Base-by-base conservation (phyloP, 495 filamentous ascomycete genomes). In the Lichenothelia convexa region DNA sequence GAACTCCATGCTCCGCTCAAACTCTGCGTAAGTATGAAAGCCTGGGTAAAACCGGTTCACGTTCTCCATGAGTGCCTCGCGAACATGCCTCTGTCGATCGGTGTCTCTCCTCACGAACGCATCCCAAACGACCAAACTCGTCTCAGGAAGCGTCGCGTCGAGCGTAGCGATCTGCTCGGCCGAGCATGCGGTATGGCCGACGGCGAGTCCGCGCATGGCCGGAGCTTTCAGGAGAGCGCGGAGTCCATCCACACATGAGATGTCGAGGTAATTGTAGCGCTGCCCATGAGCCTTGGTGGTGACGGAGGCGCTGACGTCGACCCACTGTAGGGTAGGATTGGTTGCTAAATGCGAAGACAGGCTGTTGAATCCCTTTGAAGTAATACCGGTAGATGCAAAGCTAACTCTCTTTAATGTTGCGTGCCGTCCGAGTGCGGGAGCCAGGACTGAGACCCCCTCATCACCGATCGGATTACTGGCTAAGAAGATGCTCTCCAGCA, bases 401-500 rank as follows among this genome's bases (percentile, higher is more conserved):
- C 43, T 45, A 9, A 61, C 42, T 12, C 55, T 45, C 4, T 41
- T 36, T 1, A 59, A 39, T 20, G 39, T 44, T 18, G 40, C 43
- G 36, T 53, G 52, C 29, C 42, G 12, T 7, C 30, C 24, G 0
- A 61, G 31, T 18, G 48, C 47, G 30, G 34, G 29, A 7, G 57
- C 48, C 9, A 62, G 43, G 1, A 34, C 35, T 9, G 32, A 23
- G 4, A 47, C 43, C 0, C 46, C 49, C 9, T 34, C 39, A 16
- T 51, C 46, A 1, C 46, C 51, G 15, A 61, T 31, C 0, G 53
- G 58, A 24, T 62, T 62, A 38, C 39, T 46, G 12, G 51, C 45
- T 4, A 56, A 19, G 35, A 56, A 63, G 3, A 63, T 36, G 2
- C 46, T 51, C 18, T 51, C 43, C 1, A 63, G 15, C 1, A 29